A percentile compares a stretch with the other conserved stretches of the same genome.
Conservation (phyloP, 208 protist genomes). For the Wallacemonas rigidus region DNA sequence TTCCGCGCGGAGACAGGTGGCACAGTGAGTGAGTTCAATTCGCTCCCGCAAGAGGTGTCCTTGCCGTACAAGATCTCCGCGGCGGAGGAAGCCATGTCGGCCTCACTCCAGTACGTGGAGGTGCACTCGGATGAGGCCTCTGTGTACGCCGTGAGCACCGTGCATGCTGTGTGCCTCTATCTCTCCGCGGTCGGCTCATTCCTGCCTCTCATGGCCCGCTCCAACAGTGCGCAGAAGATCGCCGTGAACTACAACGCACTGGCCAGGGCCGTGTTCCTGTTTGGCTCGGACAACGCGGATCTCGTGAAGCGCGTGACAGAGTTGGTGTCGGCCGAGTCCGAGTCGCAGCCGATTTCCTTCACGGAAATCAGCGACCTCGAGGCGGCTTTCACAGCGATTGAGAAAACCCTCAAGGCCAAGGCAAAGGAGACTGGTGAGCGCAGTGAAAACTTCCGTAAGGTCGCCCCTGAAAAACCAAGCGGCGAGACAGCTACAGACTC, state of each 20-base stretch:
- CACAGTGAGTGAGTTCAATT: slow-evolving; percentile 57
- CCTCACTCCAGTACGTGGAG: slow-evolving; percentile 58
- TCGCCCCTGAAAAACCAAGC: slow-evolving; percentile 23
- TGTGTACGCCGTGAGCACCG: slow-evolving; percentile 55
- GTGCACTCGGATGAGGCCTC: slow-evolving; percentile 17
- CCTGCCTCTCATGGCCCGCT: slow-evolving; percentile 53
- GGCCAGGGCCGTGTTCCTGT: slow-evolving; percentile 45
- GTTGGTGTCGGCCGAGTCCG: slow-evolving; percentile 26
- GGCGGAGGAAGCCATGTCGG: slow-evolving; percentile 60
- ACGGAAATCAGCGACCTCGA: slow-evolving; percentile 49
- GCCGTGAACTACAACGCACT: slow-evolving; percentile 51
- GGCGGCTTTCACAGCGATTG: slow-evolving; percentile 31
- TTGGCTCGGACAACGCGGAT: slow-evolving; percentile 25
- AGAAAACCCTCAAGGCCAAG: slow-evolving; percentile 49
- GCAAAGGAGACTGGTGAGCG: slow-evolving; percentile 54
- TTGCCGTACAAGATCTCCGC: slow-evolving; percentile 77
- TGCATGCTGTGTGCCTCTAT: slow-evolving; percentile 59
- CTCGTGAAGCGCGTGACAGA: slow-evolving; percentile 36
- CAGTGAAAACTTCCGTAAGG: slow-evolving; percentile 58
- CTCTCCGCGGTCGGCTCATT: slow-evolving; percentile 61
- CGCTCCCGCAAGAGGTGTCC: slow-evolving; percentile 49
- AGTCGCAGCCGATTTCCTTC: slow-evolving; percentile 29
- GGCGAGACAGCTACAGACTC: not conserved
- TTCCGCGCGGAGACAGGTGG: slow-evolving; percentile 37
- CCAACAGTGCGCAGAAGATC: slow-evolving; percentile 36